phyloP scores from a whole-genome alignment of 495 filamentous ascomycete genomes.

The Aspergillus biplanus region DNA sequence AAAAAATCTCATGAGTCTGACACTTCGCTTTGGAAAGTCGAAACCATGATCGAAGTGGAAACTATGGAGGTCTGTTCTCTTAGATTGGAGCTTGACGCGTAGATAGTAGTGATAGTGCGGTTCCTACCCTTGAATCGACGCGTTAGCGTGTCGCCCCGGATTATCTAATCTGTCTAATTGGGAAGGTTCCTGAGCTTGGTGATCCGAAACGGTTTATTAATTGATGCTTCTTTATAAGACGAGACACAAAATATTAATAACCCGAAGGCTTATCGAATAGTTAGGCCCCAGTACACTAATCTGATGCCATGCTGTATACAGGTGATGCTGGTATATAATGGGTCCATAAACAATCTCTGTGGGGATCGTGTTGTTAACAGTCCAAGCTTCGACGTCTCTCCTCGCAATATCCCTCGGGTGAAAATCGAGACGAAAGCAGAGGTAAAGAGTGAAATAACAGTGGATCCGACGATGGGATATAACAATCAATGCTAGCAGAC shows the following conservation, averaged over 20 bases:
- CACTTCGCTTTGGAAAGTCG: neutral
- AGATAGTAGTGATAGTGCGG: neutral
- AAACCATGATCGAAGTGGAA: neutral
- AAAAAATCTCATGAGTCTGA: neutral
- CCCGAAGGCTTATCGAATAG: slow-evolving; percentile 1
- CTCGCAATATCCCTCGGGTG: neutral
- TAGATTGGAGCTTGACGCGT: slow-evolving; percentile 35
- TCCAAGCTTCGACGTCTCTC: slow-evolving; percentile 10
- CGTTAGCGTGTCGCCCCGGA: slow-evolving; percentile 22
- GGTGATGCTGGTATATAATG: slow-evolving; percentile 18
- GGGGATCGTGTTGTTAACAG: slow-evolving; percentile 9
- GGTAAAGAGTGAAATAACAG: neutral
- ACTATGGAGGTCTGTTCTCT: neutral
- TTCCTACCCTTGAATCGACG: neutral
- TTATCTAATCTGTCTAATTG: slow-evolving; percentile 29
- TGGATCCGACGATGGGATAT: neutral
- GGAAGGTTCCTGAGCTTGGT: neutral
- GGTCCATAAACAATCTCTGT: neutral
- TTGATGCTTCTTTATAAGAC: neutral
- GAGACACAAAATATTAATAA: slow-evolving; percentile 4
- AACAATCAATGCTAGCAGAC: slow-evolving; percentile 22
- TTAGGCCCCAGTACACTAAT: neutral
- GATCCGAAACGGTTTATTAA: neutral
- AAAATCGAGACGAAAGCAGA: neutral
- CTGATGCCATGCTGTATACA: slow-evolving; percentile 15